These are phyloP conservation scores for Saccharomycopsis javanensis DNA, from an alignment of 805 yeast species.

Conservation along the genomic window DNA sequence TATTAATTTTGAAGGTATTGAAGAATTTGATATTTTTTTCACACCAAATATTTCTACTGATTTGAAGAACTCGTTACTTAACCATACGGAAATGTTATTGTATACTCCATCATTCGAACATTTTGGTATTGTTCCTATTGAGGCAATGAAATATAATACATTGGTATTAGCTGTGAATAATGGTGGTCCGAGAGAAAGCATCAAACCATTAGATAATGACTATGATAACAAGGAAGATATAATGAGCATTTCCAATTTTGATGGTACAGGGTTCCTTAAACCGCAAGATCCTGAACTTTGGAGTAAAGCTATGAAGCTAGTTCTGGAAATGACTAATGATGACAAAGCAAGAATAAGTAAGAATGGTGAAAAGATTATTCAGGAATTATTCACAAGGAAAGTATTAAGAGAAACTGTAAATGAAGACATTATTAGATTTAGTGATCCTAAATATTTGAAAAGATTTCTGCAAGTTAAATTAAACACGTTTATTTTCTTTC, in stretches of 20 bases:
- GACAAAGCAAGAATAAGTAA: slow-evolving; percentile 16
- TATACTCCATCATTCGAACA: slow-evolving; percentile 93
- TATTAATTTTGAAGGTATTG: slow-evolving; percentile 17
- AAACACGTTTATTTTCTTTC: neutral
- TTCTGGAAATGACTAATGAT: slow-evolving; percentile 24
- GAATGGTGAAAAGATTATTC: slow-evolving; percentile 28
- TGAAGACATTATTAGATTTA: slow-evolving; percentile 25
- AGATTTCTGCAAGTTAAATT: neutral
- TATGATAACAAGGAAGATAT: slow-evolving; percentile 20
- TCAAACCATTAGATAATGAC: slow-evolving; percentile 26
- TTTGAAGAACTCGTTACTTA: slow-evolving; percentile 53
- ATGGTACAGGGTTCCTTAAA: slow-evolving; percentile 58
- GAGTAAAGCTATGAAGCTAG: slow-evolving; percentile 40
- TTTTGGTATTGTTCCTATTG: slow-evolving; percentile 96
- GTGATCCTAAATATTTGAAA: neutral
- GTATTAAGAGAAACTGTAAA: slow-evolving; percentile 34
- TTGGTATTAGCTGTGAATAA: slow-evolving; percentile 80
- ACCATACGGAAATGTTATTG: slow-evolving; percentile 48
- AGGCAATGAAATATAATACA: slow-evolving; percentile 77
- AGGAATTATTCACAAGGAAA: slow-evolving; percentile 28
- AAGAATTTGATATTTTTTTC: slow-evolving; percentile 47
- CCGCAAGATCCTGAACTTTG: slow-evolving; percentile 41
- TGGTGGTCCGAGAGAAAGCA: slow-evolving; percentile 90
- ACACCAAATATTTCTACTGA: slow-evolving; percentile 69
- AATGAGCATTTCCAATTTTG: slow-evolving; percentile 8